Base-by-base conservation (phyloP, 805 yeast genomes). In the Starmera amethionina region DNA sequence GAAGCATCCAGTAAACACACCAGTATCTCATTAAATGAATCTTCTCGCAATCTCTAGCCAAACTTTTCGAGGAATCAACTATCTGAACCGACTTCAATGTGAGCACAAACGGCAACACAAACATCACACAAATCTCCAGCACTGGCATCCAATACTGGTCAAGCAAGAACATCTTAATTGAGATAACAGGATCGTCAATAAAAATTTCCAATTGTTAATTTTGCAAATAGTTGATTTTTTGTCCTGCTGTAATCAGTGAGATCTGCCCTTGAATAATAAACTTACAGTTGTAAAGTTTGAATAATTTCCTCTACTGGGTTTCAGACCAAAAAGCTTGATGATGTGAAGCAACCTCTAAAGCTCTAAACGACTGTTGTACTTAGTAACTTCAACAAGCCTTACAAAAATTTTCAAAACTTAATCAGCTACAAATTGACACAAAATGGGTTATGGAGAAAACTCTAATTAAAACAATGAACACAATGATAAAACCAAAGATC, bases 81-180 rank as follows among this genome's bases (percentile, higher is more conserved):
- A 47, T 11, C 15, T 48, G 47, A 3, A 52, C 34, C 2, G 53
- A 30, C 32, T 50, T 49, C 32, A 52, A 36, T 3, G 57, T 53
- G 14, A 53, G 36, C 27, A 51, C 30, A 9, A 44, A 18, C 2
- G 57, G 57, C 4, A 47, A n/a, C 4, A 19, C 39, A 25, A 50
- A 32, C 2, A 49, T 38, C 3, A 44, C 11, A 12, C 30, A 15
- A 2, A 45, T 30, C 37, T 51, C 53, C 14, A 41, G 28, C 2
- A 49, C 14, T 5, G 52, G 55, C 2, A 51, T 15, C 22, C 47
- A 33, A 32, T 43, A 45, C 7, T 15, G 12, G 35, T 48, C 46
- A 25, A 48, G 33, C 1, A 30, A 5, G 15, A 49, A 28, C 48
- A 49, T 46, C 3, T 30, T 32, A 22, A 27, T 5, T 30, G 5